These are phyloP conservation scores for Eucalyptus dawsonii DNA, from an alignment of 345 rosid species.

Conservation along the genomic window DNA sequence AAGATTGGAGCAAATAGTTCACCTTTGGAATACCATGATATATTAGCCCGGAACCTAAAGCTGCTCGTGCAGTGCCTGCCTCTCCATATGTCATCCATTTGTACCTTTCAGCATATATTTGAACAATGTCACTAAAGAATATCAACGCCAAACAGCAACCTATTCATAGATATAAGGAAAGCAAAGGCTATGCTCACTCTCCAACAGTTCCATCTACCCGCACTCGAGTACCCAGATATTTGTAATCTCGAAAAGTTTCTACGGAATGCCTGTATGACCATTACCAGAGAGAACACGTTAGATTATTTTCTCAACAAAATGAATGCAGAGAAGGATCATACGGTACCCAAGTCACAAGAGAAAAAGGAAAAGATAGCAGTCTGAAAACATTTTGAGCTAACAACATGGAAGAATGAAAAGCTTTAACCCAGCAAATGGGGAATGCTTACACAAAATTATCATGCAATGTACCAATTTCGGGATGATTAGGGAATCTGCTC, in stretches of 20 bases:
- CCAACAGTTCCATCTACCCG: conserved; percentile 91
- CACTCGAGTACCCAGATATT: conserved; percentile 77
- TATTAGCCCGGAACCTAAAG: conserved; percentile 74
- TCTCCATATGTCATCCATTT: conserved; percentile 99
- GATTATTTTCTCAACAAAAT: neutral
- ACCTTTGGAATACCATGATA: conserved; percentile 67
- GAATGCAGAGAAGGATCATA: neutral
- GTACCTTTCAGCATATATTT: conserved; percentile 27
- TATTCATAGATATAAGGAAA: neutral
- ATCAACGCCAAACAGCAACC: neutral
- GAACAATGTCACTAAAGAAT: neutral
- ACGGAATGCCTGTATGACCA: conserved; percentile 41
- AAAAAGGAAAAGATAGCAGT: neutral
- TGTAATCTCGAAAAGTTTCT: conserved; percentile 70
- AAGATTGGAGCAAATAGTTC: neutral
- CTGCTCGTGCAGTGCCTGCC: conserved; percentile 77
- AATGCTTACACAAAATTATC: conserved; percentile 81
- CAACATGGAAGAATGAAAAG: neutral
- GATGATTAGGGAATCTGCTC: conserved; percentile 69
- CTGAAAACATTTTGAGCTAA: neutral
- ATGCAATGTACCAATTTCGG: conserved; percentile 78
- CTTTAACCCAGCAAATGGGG: neutral
- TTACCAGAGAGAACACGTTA: neutral
- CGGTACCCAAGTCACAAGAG: neutral
- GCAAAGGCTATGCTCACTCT: conserved; percentile 43